phyloP scores from a whole-genome alignment of 1,284 basidiomycete species.

The Malassezia dermatis region DNA sequence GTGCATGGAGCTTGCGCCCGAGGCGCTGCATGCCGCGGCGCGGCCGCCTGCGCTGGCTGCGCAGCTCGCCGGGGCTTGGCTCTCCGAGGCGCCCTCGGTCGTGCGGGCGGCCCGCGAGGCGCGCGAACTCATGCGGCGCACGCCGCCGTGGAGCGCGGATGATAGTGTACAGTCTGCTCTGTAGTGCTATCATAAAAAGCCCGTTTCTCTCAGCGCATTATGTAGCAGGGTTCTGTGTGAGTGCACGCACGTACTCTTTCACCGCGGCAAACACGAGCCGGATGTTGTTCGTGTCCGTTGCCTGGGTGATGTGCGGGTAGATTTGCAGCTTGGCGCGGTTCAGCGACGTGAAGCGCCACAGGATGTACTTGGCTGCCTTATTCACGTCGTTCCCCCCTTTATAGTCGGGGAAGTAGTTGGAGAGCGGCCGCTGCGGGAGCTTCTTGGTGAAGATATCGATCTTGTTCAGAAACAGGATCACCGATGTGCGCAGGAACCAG shows the following conservation, averaged over 20 bases:
- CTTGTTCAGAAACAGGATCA: constrained; percentile 74
- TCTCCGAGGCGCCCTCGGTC: constrained; percentile 63
- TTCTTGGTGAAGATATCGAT: constrained; percentile 92
- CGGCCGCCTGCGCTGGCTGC: constrained; percentile 57
- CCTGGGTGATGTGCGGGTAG: constrained; percentile 53
- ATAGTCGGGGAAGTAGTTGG: constrained; percentile 87
- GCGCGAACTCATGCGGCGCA: constrained; percentile 60
- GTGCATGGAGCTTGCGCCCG: constrained; percentile 54
- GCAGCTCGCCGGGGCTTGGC: constrained; percentile 63
- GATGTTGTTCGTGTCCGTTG: constrained; percentile 58
- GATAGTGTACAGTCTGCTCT: constrained; percentile 19
- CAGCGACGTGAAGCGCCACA: constrained; percentile 93
- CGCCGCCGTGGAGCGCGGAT: constrained; percentile 36
- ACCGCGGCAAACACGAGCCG: constrained; percentile 89
- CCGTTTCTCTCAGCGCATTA: constrained; percentile 16
- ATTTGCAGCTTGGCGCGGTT: constrained; percentile 55
- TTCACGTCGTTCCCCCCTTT: constrained; percentile 81
- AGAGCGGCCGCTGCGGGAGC: constrained; percentile 63
- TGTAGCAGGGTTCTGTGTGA: constrained; percentile 10
- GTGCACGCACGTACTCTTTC: constrained; percentile 57
- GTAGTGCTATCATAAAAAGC: constrained; percentile 9
- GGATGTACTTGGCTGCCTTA: constrained; percentile 93
- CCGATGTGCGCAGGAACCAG: constrained; percentile 86
- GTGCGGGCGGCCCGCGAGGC: constrained; percentile 74
- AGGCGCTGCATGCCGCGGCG: constrained; percentile 60